A percentile compares a stretch with the other conserved stretches of the same genome.
Evolutionary conservation across 2,329 filamentous ascomycete genomes (phyloP).

Genomic region (Fusarium sp.): DNA sequence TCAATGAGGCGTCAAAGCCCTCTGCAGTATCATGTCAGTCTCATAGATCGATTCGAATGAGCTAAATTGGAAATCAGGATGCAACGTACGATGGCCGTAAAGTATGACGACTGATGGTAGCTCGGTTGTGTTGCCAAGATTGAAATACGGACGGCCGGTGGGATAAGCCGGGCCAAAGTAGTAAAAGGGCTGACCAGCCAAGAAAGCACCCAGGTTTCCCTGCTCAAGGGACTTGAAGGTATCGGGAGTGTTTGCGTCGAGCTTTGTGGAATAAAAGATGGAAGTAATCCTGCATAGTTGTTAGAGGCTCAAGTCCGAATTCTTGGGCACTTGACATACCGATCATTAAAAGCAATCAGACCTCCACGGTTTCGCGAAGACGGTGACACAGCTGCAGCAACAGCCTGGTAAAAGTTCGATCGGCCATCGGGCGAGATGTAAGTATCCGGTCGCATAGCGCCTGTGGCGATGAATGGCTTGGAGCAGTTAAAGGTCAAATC

Average conservation of each 20-base stretch:
- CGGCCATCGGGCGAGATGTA: constrained; percentile 34
- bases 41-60: too few species aligned
- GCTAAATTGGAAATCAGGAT: too few species aligned
- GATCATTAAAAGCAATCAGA: constrained; percentile 72
- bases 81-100: constrained; percentile 58
- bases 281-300: constrained; percentile 51
- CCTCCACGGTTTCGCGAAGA: constrained; percentile 60
- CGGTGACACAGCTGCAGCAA: constrained; percentile 18
- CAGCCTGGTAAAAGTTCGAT: constrained; percentile 38
- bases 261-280: constrained; percentile 72
- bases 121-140: constrained; percentile 51
- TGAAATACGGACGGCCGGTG: constrained; percentile 57
- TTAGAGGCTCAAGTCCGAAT: background rate
- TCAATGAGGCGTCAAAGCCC: constrained; percentile 52
- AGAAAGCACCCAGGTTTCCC: constrained; percentile 56
- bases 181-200: constrained; percentile 69
- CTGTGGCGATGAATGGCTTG: constrained; percentile 38
- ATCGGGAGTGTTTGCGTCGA: constrained; percentile 72
- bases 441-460: constrained; percentile 28
- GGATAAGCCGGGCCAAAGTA: constrained; percentile 64
- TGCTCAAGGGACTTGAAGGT: constrained; percentile 71
- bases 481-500: constrained; percentile 38
- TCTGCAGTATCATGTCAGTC: constrained; percentile 37
- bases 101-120: constrained; percentile 64
- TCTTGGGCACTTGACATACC: constrained; percentile 49